Base-by-base conservation (phyloP, 208 protist species). In the Trypanosoma rangeli region DNA sequence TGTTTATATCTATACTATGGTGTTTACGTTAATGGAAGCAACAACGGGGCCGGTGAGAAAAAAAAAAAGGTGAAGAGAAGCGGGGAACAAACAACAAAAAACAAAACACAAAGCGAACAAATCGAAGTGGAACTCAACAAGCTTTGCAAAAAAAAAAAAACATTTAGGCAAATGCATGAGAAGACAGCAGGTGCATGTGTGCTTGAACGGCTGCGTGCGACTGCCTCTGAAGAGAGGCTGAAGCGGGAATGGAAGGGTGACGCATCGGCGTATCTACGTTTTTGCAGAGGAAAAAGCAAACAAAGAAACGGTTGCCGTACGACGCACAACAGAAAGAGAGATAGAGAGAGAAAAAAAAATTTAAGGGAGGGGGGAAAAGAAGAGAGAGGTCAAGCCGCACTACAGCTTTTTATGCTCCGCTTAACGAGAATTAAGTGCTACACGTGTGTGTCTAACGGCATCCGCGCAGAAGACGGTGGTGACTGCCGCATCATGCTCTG, bases 301-400 rank as follows among this genome's bases (percentile, higher is more conserved):
- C 77, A n/a, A 69, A 73, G 50, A 58, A 60, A 61, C 49, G 26
- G 46, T 10, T 31, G 33, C 29, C 37, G n/a, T n/a, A n/a, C n/a
- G n/a, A 42, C 16, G 42, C 15, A 46, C 42, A 18, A 46, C 29
- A 24, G 56, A 66, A 39, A 42, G 63, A 59, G 28, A 56, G 54
- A 64, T 18, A 71, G 37, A 59, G 56, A 29, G 26, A 58, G 26
- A 28, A 29, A 59, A 50, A 7, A 53, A 53, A 24, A 37, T 2
- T 44, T 1, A 46, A 46, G 15, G 33, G 33, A 55, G 54, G n/a
- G 24, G 10, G 46, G 46, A n/a, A 50, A 37, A 37, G 33, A 37
- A 37, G 33, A 37, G 33, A 9, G 33, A 37, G 7, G 33, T 37
- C 33, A 7, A 37, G 33, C 33, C 33, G 7, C 33, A 37, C 33